A percentile compares a stretch with the other conserved stretches of the same genome.
Evolutionary conservation across 495 filamentous ascomycete genomes (phyloP).

Genomic region (Penicillium psychrofluorescens): DNA sequence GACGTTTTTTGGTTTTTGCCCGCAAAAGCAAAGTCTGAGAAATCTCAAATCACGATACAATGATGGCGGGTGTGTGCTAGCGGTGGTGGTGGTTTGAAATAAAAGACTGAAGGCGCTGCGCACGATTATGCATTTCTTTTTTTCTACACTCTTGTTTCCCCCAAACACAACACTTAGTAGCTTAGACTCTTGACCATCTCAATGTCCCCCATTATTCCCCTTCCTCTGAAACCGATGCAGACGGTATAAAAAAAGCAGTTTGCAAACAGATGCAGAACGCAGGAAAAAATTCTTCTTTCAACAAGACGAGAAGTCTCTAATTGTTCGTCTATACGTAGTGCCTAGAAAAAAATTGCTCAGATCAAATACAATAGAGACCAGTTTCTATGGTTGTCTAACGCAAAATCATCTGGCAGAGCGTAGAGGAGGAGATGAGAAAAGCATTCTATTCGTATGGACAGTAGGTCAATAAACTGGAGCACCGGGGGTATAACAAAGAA

Average conservation of each 20-base stretch:
- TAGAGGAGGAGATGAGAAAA: too few species aligned
- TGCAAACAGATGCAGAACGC: slow-evolving; percentile 5
- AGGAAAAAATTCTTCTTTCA: background rate
- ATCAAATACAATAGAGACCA: too few species aligned
- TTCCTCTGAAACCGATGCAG: slow-evolving; percentile 9
- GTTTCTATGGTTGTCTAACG: too few species aligned
- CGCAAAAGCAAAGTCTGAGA: slow-evolving; percentile 17
- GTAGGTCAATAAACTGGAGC: too few species aligned
- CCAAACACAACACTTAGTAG: slow-evolving; percentile 32
- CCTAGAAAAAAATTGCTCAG: too few species aligned
- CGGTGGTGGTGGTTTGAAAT: slow-evolving; percentile 26
- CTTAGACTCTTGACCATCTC: slow-evolving; percentile 34
- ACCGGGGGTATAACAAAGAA: too few species aligned
- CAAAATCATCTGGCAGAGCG: too few species aligned
- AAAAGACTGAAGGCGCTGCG: slow-evolving; percentile 13
- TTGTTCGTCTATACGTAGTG: too few species aligned
- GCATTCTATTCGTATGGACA: too few species aligned
- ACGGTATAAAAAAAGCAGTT: slow-evolving; percentile 14
- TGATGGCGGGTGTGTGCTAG: slow-evolving; percentile 23
- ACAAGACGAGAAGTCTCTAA: background rate
- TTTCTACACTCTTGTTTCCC: slow-evolving; percentile 20
- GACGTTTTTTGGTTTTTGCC: slow-evolving; percentile 12
- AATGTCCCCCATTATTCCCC: slow-evolving; percentile 20
- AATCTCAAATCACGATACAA: slow-evolving; percentile 40
- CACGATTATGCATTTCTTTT: slow-evolving; percentile 35